phyloP scores from a whole-genome alignment of 2,329 filamentous ascomycete species.

The Pseudophaeomoniella oleicola region DNA sequence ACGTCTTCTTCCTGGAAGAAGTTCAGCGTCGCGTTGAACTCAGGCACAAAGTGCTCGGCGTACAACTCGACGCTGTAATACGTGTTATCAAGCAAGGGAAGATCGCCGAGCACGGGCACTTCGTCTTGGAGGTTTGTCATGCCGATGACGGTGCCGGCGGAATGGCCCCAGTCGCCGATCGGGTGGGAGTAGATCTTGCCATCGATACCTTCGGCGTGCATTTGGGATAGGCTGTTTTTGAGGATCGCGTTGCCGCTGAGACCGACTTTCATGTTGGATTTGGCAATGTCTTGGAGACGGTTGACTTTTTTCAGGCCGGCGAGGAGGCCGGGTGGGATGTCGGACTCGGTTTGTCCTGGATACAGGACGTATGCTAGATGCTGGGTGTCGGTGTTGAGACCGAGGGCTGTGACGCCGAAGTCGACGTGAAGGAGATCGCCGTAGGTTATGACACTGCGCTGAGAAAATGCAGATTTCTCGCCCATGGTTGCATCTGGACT shows the following conservation, averaged over 20 bases:
- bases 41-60: constrained; percentile 32
- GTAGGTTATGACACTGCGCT: constrained; percentile 41
- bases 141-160: constrained; percentile 33
- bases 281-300: constrained; percentile 33
- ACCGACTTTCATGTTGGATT: constrained; percentile 29
- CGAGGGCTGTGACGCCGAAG: constrained; percentile 33
- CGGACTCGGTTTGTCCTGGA: constrained; percentile 25
- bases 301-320: constrained; percentile 33
- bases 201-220: constrained; percentile 27
- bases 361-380: constrained; percentile 35
- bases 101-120: constrained; percentile 32
- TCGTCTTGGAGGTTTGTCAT: constrained; percentile 35
- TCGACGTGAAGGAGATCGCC: constrained; percentile 36
- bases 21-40: constrained; percentile 27
- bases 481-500: constrained; percentile 12
- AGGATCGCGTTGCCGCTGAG: constrained; percentile 32
- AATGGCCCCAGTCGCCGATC: constrained; percentile 38
- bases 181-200: constrained; percentile 36
- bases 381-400: constrained; percentile 36
- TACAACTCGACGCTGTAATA: constrained; percentile 39
- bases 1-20: constrained; percentile 38
- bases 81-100: constrained; percentile 29
- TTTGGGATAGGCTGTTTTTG: constrained; percentile 22
- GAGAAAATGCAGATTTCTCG: constrained; percentile 55
- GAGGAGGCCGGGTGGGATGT: constrained; percentile 26